These are phyloP conservation scores for Ambrosiella xylebori DNA, from an alignment of 2,329 filamentous ascomycete genomes.

Conservation along the genomic window DNA sequence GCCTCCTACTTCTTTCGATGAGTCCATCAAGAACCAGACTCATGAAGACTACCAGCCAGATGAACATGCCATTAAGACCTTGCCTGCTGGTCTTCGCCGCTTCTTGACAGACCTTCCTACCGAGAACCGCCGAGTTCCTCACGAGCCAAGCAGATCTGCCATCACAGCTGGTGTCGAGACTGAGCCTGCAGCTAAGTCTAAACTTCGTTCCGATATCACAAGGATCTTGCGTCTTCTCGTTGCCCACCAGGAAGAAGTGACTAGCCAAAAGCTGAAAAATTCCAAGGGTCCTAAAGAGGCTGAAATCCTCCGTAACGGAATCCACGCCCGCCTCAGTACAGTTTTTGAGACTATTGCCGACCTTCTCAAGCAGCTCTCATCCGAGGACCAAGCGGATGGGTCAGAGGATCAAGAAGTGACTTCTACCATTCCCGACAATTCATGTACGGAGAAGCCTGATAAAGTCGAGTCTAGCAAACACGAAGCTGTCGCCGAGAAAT, in stretches of 20 bases:
- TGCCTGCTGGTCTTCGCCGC: constrained; percentile 12
- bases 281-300: background rate
- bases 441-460: background rate
- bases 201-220: constrained; percentile 11
- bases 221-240: constrained; percentile 9
- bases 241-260: constrained; percentile 8
- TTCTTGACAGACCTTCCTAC: constrained; percentile 9
- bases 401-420: background rate
- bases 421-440: background rate
- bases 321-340: constrained; percentile 1
- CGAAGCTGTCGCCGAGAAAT: no score
- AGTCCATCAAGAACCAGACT: background rate
- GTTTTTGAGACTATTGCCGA: constrained; percentile 5
- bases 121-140: background rate
- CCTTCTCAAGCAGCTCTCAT: constrained; percentile 2
- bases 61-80: background rate
- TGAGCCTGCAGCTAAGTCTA: constrained; percentile 11
- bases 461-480: no score
- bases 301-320: constrained; percentile 4
- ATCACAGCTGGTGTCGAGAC: constrained; percentile 8
- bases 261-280: background rate
- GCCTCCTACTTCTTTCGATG: constrained; percentile 11
- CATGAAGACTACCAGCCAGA: background rate
- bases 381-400: background rate
- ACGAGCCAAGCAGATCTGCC: background rate